Evolutionary conservation across 1,284 basidiomycete species (phyloP), one percentile per base, ranked within the genome.

Genomic region (Pseudozyma sp.): DNA sequence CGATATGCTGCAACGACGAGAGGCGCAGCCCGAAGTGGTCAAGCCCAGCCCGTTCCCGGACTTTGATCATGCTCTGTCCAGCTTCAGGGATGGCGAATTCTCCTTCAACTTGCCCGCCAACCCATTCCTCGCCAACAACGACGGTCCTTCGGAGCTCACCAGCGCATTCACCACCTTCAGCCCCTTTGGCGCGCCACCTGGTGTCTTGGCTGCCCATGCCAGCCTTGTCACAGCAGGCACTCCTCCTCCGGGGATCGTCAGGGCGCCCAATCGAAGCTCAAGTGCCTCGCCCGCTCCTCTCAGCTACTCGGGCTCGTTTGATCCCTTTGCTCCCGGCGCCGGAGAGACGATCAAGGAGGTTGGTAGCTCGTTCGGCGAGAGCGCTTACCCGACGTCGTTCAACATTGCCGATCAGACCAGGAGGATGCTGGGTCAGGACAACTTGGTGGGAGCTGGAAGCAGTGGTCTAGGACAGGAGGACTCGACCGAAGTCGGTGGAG

Each of bases 1-100:
- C 69, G 93, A 95, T 79, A 89, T 95, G 59, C 90, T 90, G 80
- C 90, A 90, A 49, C 88, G 93, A 44, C 88, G 93, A 48, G 92
- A 93, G 77, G 88, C 89, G 10, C 57, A 70, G 95, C 84, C 95
- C 92, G 10, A 94, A 93, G 13, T 48, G 18, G 60, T 62, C 56
- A 71, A 77, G 56, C 80, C 79, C 34, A 75, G 67, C 43, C 75
- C 78, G 7, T 84, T 84, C 60, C 76, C 83, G 39, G 78, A 81
- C 60, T 79, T 81, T 40, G 82, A 83, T 63, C 78, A 80, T 57
- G 77, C 80, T 36, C 67, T 84, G 2, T 65, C 79, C 19, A 70
- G 70, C 39, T 79, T 82, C 63, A 57, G 69, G 45, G 77, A 83
- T 36, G 82, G 83, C 53, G 82, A 82, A 38, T 84, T 84, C 60